Conservation (phyloP, 768 basidiomycete genomes). For the Exidia glandulosa region DNA sequence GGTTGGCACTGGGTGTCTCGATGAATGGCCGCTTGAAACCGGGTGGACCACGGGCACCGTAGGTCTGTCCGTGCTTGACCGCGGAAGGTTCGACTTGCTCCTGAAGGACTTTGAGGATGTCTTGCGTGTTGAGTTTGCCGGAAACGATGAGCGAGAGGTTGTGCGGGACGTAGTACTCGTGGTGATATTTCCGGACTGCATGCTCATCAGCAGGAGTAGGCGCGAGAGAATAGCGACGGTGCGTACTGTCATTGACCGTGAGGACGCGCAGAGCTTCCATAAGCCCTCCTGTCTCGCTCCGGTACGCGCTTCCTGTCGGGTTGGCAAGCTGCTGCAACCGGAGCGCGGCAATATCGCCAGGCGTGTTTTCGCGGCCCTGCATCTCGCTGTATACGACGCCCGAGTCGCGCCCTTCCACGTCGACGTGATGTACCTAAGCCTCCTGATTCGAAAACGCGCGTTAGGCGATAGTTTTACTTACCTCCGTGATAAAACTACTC, state of each 20-base stretch:
- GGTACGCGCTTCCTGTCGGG: slow-evolving; percentile 73
- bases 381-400: slow-evolving; percentile 97
- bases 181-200: slow-evolving; percentile 81
- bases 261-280: slow-evolving; percentile 85
- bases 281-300: slow-evolving; percentile 93
- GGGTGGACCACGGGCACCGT: slow-evolving; percentile 48
- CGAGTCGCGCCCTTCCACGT: slow-evolving; percentile 79
- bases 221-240: background rate
- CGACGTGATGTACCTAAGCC: slow-evolving; percentile 81
- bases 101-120: slow-evolving; percentile 74
- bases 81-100: slow-evolving; percentile 74
- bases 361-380: slow-evolving; percentile 92
- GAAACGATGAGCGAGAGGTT: slow-evolving; percentile 83
- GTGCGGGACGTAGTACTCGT: slow-evolving; percentile 84
- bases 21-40: slow-evolving; percentile 94
- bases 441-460: slow-evolving; percentile 12
- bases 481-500: slow-evolving; percentile 64
- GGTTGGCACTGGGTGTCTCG: slow-evolving; percentile 68
- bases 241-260: slow-evolving; percentile 77
- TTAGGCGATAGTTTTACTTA: slow-evolving; percentile 1
- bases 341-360: slow-evolving; percentile 82
- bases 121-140: slow-evolving; percentile 70
- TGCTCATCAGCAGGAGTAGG: background rate
- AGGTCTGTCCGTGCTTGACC: slow-evolving; percentile 59
- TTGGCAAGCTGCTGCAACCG: slow-evolving; percentile 80